Conservation (phyloP, 2,329 filamentous ascomycete genomes). For the Ceratocystis eucalypticola region DNA sequence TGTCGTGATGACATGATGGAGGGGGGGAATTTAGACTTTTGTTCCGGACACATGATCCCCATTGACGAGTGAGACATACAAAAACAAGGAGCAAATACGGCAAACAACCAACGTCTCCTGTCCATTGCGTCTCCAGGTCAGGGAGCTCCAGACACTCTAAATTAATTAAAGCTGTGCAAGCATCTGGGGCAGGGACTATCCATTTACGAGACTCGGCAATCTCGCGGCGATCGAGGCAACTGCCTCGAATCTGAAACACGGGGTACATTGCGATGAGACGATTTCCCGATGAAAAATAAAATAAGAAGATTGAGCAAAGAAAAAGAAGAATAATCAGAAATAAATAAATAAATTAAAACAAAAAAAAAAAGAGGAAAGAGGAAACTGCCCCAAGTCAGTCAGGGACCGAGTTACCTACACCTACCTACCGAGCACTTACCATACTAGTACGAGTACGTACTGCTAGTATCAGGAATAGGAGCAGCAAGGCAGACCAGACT, state of each 20-base stretch:
- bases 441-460: too few relatives aligned
- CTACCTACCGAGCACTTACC: too few relatives aligned
- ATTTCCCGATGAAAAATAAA: not conserved
- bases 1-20: too few relatives aligned
- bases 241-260: not conserved
- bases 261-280: not conserved
- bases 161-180: not conserved
- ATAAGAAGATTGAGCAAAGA: not conserved
- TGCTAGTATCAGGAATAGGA: too few relatives aligned
- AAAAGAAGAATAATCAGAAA: not conserved
- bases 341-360: not conserved
- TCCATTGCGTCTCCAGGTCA: not conserved
- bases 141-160: not conserved
- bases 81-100: too few relatives aligned
- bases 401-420: too few relatives aligned
- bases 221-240: not conserved
- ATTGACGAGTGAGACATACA: too few relatives aligned
- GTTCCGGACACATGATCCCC: too few relatives aligned
- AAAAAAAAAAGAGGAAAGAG: not conserved
- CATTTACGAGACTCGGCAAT: not conserved
- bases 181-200: not conserved
- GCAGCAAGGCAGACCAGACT: too few relatives aligned
- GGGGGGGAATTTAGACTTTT: too few relatives aligned
- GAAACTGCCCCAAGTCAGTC: not conserved
- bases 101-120: not conserved